Conservation (phyloP, 768 basidiomycete genomes). For the Suillus plorans region DNA sequence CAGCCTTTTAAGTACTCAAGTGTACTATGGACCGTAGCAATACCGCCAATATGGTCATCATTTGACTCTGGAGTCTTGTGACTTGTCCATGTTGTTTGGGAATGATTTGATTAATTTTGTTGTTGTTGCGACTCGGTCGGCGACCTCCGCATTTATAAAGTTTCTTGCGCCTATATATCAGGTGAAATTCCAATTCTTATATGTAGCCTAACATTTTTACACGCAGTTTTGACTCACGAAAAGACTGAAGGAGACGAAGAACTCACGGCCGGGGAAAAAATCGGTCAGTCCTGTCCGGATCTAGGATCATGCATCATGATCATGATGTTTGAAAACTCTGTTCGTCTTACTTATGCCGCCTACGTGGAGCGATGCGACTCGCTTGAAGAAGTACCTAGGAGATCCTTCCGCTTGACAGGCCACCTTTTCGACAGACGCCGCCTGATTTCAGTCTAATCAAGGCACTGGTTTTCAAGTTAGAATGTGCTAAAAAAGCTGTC, state of each 20-base stretch:
- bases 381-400: not conserved
- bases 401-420: not conserved
- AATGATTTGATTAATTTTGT: too few species aligned
- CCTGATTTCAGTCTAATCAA: not conserved
- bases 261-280: not conserved
- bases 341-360: not conserved
- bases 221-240: not conserved
- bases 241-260: not conserved
- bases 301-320: too few species aligned
- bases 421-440: not conserved
- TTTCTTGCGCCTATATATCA: not conserved
- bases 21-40: not conserved
- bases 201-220: not conserved
- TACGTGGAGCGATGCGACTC: not conserved
- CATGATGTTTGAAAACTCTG: not conserved
- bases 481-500: not conserved
- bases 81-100: not conserved
- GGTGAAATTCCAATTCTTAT: not conserved
- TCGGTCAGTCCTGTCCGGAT: not conserved
- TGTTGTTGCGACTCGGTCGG: not conserved
- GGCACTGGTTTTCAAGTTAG: not conserved
- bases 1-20: not conserved
- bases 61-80: not conserved
- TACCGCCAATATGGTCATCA: not conserved
- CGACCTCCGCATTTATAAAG: not conserved